Percentiles rank a stretch among this genome's conserved stretches.
Conservation (phyloP, 108 stramenopile species). For the Epipyxis sp. region DNA sequence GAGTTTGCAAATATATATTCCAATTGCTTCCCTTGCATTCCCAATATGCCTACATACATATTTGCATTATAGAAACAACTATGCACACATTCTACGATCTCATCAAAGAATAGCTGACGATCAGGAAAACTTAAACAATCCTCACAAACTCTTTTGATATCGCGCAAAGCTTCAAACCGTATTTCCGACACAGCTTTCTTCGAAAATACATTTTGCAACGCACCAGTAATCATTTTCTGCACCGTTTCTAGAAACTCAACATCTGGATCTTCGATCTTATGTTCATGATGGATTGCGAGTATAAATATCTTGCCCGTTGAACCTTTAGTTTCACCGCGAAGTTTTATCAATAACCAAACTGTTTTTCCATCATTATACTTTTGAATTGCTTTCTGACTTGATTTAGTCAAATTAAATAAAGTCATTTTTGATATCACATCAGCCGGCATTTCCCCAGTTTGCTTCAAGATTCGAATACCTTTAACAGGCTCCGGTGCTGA, state of each 20-base stretch:
- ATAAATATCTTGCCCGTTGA: too few relatives aligned
- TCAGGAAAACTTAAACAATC: not conserved
- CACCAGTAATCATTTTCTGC: not conserved
- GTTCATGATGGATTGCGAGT: too few relatives aligned
- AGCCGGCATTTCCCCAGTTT: too few relatives aligned
- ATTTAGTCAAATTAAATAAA: too few relatives aligned
- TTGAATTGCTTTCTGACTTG: too few relatives aligned
- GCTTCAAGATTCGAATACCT: too few relatives aligned
- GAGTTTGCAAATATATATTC: not conserved
- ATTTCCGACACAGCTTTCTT: not conserved
- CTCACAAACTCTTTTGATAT: not conserved
- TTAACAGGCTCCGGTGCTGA: too few relatives aligned
- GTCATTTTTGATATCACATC: too few relatives aligned
- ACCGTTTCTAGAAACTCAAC: not conserved
- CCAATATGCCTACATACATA: constrained; percentile 9
- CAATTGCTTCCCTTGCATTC: not conserved
- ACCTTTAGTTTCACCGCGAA: too few relatives aligned
- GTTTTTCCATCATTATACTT: too few relatives aligned
- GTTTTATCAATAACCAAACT: too few relatives aligned
- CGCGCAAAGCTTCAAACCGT: not conserved
- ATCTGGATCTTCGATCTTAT: constrained; percentile 16
- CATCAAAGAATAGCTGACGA: not conserved
- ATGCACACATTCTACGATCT: not conserved
- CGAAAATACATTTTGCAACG: not conserved
- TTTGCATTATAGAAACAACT: not conserved